Evolutionary conservation across 345 rosid genomes (phyloP).

Genomic region (Salix purpurea): DNA sequence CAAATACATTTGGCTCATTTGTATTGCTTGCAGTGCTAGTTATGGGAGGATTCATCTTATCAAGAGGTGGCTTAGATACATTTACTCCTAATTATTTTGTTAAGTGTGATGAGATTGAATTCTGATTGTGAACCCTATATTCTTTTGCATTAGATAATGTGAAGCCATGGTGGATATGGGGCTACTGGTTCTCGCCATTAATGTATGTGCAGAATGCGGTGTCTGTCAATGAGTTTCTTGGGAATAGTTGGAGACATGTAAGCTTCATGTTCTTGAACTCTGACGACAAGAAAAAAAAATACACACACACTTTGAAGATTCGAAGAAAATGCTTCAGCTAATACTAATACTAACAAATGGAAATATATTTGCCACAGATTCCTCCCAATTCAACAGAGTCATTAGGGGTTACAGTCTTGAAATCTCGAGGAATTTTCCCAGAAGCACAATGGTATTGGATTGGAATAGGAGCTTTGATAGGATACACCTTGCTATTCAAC

Average conservation of each 20-base stretch:
- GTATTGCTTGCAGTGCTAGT: slow-evolving; percentile 38
- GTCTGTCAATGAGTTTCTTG: slow-evolving; percentile 61
- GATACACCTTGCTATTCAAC: slow-evolving; percentile 57
- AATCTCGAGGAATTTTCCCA: slow-evolving; percentile 62
- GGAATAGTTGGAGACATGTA: slow-evolving; percentile 58
- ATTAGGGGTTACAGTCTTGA: slow-evolving; percentile 61
- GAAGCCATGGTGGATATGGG: slow-evolving; percentile 69
- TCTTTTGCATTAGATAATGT: slow-evolving; percentile 35
- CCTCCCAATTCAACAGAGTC: slow-evolving; percentile 51
- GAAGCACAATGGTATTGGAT: slow-evolving; percentile 87
- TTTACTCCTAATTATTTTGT: background rate
- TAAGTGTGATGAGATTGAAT: background rate
- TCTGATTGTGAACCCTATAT: slow-evolving; percentile 9
- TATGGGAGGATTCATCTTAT: slow-evolving; percentile 60
- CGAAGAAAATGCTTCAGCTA: background rate
- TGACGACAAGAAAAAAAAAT: background rate
- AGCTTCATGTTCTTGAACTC: slow-evolving; percentile 11
- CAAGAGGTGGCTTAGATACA: slow-evolving; percentile 34
- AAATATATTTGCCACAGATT: slow-evolving; percentile 34
- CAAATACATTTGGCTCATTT: slow-evolving; percentile 56
- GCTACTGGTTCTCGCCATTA: slow-evolving; percentile 64
- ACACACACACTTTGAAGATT: background rate
- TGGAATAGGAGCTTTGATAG: slow-evolving; percentile 63
- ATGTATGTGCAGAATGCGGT: slow-evolving; percentile 61
- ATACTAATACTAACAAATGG: background rate